Evolutionary conservation across 2,329 filamentous ascomycete species (phyloP).

Genomic region (Epicoccum nigrum): DNA sequence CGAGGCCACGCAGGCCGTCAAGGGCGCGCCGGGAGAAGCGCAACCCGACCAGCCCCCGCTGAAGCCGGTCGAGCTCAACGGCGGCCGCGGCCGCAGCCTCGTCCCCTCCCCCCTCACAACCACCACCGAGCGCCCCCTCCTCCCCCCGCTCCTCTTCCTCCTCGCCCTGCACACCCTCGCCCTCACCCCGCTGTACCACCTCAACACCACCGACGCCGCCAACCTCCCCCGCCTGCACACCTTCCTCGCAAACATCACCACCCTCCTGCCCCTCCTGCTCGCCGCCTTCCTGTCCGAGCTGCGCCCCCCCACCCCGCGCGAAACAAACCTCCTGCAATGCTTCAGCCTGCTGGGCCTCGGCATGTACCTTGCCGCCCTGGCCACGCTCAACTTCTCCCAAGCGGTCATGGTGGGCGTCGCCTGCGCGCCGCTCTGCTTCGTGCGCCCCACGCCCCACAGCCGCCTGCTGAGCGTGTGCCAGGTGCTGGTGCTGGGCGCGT

Average conservation of each 20-base stretch:
- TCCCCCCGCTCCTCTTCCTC: constrained; percentile 76
- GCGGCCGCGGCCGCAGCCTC: constrained; percentile 44
- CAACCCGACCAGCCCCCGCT: not conserved
- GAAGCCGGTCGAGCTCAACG: constrained; percentile 21
- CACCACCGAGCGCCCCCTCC: constrained; percentile 67
- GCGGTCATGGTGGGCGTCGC: constrained; percentile 83
- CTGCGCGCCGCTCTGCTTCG: constrained; percentile 79
- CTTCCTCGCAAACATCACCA: constrained; percentile 41
- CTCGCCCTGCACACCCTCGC: constrained; percentile 76
- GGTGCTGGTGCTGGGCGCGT: constrained; percentile 28
- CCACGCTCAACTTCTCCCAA: constrained; percentile 94
- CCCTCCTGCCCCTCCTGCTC: constrained; percentile 41
- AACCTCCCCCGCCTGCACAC: constrained; percentile 35
- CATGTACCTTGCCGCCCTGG: constrained; percentile 88
- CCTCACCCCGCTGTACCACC: constrained; percentile 80
- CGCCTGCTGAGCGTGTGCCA: constrained; percentile 18
- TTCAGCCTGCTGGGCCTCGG: constrained; percentile 92
- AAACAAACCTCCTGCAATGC: constrained; percentile 80
- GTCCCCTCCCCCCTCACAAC: constrained; percentile 48
- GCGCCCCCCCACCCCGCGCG: constrained; percentile 65
- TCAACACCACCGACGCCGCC: constrained; percentile 73
- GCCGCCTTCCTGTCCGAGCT: constrained; percentile 42
- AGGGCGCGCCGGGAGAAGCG: constrained; percentile 5
- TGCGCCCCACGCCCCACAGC: constrained; percentile 50
- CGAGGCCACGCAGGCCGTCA: too few species aligned